Percentiles rank a stretch among this genome's conserved stretches.
Evolutionary conservation across 768 basidiomycete species (phyloP).

Genomic region (Pulveroboletus sp.): DNA sequence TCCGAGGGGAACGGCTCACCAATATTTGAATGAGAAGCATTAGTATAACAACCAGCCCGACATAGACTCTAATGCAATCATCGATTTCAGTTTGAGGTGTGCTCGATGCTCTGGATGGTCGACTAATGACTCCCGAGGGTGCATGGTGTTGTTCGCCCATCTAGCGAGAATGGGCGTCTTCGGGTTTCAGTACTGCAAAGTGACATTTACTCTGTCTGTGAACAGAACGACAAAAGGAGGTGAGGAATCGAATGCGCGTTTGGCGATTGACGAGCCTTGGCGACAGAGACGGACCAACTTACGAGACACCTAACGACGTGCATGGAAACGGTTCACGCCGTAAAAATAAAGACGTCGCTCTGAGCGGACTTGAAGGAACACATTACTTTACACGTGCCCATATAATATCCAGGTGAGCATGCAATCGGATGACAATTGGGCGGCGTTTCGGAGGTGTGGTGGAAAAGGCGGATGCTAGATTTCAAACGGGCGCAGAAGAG

Average conservation of each 20-base stretch:
- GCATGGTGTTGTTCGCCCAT: neutral
- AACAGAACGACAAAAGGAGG: constrained; percentile 72
- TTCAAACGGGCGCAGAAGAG: neutral
- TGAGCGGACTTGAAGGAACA: neutral
- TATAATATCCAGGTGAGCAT: neutral
- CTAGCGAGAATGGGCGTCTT: no score
- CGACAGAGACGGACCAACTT: neutral
- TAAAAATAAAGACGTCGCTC: neutral
- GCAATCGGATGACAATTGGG: neutral
- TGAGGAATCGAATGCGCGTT: constrained; percentile 49
- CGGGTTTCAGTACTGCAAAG: no score
- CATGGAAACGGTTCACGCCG: neutral
- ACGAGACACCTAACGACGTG: no score
- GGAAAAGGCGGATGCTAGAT: neutral
- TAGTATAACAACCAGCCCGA: no score
- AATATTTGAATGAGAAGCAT: no score
- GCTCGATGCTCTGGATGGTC: neutral
- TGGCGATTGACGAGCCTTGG: constrained; percentile 38
- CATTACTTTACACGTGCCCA: neutral
- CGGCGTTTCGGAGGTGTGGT: constrained; percentile 2
- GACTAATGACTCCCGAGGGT: neutral
- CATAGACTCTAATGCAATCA: no score
- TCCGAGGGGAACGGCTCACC: no score
- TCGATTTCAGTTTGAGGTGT: neutral
- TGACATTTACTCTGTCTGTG: constrained; percentile 40